Percentiles rank a stretch among this genome's conserved stretches.
These are phyloP conservation scores for Punctularia strigosozonata DNA, from an alignment of 768 basidiomycete genomes.

Conservation along the genomic window DNA sequence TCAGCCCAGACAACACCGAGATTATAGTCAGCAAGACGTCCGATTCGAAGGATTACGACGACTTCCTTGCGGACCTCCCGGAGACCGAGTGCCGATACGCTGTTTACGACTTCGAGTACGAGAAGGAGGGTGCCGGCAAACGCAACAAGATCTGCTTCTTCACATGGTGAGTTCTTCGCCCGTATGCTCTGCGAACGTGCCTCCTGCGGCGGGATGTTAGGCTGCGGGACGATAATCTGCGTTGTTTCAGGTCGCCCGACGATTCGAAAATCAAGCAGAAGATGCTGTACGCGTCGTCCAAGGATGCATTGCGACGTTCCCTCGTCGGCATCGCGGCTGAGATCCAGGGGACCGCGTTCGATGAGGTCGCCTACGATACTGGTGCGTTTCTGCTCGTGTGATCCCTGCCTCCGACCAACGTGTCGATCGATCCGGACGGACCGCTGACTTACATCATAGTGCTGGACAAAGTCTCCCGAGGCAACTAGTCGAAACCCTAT, in stretches of 20 bases:
- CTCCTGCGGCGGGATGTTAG: no score
- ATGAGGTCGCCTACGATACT: slow-evolving; percentile 59
- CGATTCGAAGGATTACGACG: slow-evolving; percentile 42
- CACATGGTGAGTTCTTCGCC: slow-evolving; percentile 59
- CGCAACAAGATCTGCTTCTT: slow-evolving; percentile 81
- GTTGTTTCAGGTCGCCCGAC: slow-evolving; percentile 73
- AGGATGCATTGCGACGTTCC: slow-evolving; percentile 59
- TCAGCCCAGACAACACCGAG: slow-evolving; percentile 52
- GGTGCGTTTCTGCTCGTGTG: slow-evolving; percentile 32
- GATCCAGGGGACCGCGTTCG: slow-evolving; percentile 74
- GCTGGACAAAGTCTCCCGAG: no score
- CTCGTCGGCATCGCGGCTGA: slow-evolving; percentile 72
- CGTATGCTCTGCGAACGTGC: slow-evolving; percentile 5
- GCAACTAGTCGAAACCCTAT: no score
- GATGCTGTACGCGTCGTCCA: slow-evolving; percentile 89
- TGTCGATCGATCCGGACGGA: no score
- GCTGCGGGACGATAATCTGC: no score
- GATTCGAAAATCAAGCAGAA: slow-evolving; percentile 76
- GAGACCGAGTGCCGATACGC: slow-evolving; percentile 73
- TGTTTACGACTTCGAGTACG: slow-evolving; percentile 86
- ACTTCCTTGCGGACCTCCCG: slow-evolving; percentile 66
- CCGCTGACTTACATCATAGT: no score
- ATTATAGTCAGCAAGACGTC: slow-evolving; percentile 70
- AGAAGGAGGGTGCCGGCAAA: slow-evolving; percentile 59
- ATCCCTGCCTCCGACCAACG: no score